These are phyloP conservation scores for Pyrrhoderma lamaoense DNA, from an alignment of 1,284 basidiomycete genomes.

Conservation along the genomic window DNA sequence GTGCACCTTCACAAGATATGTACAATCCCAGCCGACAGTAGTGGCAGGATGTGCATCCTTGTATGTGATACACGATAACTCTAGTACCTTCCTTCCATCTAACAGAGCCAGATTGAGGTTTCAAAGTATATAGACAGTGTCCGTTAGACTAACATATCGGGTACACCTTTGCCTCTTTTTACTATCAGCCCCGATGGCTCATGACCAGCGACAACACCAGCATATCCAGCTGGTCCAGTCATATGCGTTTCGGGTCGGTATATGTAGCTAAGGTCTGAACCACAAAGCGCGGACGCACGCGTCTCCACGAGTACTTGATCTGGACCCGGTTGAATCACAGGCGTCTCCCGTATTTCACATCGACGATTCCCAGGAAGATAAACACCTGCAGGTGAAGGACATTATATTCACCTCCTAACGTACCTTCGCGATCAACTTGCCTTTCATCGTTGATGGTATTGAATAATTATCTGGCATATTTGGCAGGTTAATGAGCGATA, in stretches of 20 bases:
- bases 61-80: constrained; percentile 18
- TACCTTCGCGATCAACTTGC: neutral
- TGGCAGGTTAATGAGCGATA: too few species aligned
- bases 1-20: constrained; percentile 11
- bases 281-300: constrained; percentile 17
- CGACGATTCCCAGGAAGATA: constrained; percentile 16
- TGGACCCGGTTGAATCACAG: constrained; percentile 12
- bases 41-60: constrained; percentile 16
- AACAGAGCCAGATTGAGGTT: neutral
- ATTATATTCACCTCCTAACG: neutral
- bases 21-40: constrained; percentile 14
- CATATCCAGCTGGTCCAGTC: constrained; percentile 14
- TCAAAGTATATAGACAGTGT: too few species aligned
- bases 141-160: constrained; percentile 11
- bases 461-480: neutral
- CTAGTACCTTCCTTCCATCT: constrained; percentile 18
- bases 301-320: constrained; percentile 17
- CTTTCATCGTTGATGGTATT: constrained; percentile 8
- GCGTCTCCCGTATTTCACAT: constrained; percentile 7
- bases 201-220: constrained; percentile 17
- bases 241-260: constrained; percentile 17
- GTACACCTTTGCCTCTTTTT: constrained; percentile 15
- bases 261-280: constrained; percentile 17
- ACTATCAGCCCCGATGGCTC: constrained; percentile 18
- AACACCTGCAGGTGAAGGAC: constrained; percentile 8